Base-by-base conservation (phyloP, 805 yeast species). In the Kurtzmaniella fragi region DNA sequence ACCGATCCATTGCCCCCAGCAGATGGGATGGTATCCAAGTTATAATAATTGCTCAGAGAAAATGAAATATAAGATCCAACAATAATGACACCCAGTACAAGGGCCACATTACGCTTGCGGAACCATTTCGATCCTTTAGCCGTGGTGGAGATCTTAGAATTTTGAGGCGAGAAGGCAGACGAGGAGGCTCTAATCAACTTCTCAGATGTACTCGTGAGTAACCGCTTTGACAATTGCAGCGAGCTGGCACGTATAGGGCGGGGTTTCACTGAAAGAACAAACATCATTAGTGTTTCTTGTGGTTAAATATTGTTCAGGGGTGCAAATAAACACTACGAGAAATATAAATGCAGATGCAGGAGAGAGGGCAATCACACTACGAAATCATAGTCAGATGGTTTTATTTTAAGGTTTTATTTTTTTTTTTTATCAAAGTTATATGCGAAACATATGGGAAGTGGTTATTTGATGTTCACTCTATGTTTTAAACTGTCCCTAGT, bases 1-100 rank as follows among this genome's bases (percentile, higher is more conserved):
- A n/a, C 11, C 3, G 34, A 31, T 11, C 14, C 26, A 31, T n/a
- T 14, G 4, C 26, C 34, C 3, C 9, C 13, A n/a, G 38, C 14
- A 9, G 44, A 31, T 34, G 34, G 67, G 13, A 62, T 45, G 3
- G 69, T 60, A 38, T 68, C 74, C 49, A 67, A 58, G 35, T 64
- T 64, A 42, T 66, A 68, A 47, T 67, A 66, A 41, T 63, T 62
- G 23, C 67, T 54, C 42, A 56, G 69, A 41, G 59, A 62, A 48
- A 68, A 61, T 3, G 69, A 48, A 15, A 68, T 62, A 40, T 62
- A 68, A 5, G 70, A 62, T 8, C 73, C 72, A 15, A 68, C 65
- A n/a, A 68, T 62, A 30, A 68, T 59, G 36, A 68, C 45, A 11
- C 73, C 72, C 11, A 70, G 62, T 2, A 67, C 59, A 6, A 66